Evolutionary conservation across 2,329 filamentous ascomycete species (phyloP).

Genomic region (Talaromyces atroroseus): DNA sequence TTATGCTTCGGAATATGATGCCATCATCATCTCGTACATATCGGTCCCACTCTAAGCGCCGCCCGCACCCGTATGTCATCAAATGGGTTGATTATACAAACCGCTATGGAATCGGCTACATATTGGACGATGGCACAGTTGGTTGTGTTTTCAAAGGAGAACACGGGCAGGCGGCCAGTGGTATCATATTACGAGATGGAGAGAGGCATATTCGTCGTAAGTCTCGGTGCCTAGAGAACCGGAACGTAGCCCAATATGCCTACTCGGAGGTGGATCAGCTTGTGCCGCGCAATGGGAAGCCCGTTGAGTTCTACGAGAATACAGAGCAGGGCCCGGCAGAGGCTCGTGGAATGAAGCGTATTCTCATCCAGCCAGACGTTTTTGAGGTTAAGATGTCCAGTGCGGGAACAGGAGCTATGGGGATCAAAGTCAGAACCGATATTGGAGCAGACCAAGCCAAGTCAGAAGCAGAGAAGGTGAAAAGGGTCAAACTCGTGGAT

Average conservation of each 20-base stretch:
- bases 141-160: conserved; percentile 47
- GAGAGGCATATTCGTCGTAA: conserved; percentile 43
- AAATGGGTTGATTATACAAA: conserved; percentile 52
- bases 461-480: conserved; percentile 43
- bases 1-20: conserved; percentile 33
- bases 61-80: conserved; percentile 43
- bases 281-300: conserved; percentile 37
- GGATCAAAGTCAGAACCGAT: conserved; percentile 30
- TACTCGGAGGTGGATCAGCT: conserved; percentile 42
- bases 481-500: conserved; percentile 44
- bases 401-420: conserved; percentile 19
- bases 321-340: conserved; percentile 28
- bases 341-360: conserved; percentile 35
- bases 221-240: conserved; percentile 34
- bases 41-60: conserved; percentile 20
- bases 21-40: conserved; percentile 27
- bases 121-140: conserved; percentile 46
- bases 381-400: conserved; percentile 35
- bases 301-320: conserved; percentile 47
- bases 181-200: conserved; percentile 43
- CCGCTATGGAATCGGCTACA: conserved; percentile 48
- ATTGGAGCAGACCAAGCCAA: conserved; percentile 29
- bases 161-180: conserved; percentile 38
- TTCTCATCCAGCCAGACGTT: conserved; percentile 34
- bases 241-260: conserved; percentile 19